Conservation (phyloP, 371 early-diverging fungal genomes). For the Rhizomucor pusillus region DNA sequence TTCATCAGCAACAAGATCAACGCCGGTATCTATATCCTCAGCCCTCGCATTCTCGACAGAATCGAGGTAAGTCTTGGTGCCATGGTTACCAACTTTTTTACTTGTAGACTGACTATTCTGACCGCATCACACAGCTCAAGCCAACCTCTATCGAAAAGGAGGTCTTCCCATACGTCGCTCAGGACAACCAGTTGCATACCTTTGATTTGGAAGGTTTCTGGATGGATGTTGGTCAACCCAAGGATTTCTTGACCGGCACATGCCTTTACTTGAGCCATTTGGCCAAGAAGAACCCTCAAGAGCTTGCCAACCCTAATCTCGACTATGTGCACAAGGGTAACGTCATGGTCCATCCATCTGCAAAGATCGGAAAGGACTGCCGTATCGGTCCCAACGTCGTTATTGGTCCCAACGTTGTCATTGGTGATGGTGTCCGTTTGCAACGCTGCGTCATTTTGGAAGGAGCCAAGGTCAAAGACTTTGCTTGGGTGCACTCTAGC, state of each 20-base stretch:
- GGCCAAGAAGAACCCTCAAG: constrained; percentile 70
- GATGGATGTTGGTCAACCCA: constrained; percentile 99
- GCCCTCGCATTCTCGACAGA: constrained; percentile 86
- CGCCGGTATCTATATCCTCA: constrained; percentile 99
- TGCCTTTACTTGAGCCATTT: constrained; percentile 89
- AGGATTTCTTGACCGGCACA: constrained; percentile 97
- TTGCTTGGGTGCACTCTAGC: constrained; percentile 88
- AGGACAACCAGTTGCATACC: constrained; percentile 81
- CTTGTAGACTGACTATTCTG: background rate
- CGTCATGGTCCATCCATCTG: constrained; percentile 89
- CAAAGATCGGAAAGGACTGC: constrained; percentile 92
- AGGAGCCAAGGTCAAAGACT: constrained; percentile 84
- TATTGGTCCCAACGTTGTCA: constrained; percentile 89
- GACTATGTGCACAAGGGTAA: constrained; percentile 81
- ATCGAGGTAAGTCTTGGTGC: constrained; percentile 65
- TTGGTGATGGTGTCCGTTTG: constrained; percentile 96
- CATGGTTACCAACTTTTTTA: background rate
- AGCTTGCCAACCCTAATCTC: constrained; percentile 64
- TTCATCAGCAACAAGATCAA: constrained; percentile 98
- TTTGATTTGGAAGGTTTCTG: constrained; percentile 98
- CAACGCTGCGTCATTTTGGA: constrained; percentile 92
- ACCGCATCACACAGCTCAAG: constrained; percentile 54
- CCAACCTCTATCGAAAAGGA: constrained; percentile 99
- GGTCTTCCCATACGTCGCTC: constrained; percentile 95
- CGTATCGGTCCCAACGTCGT: constrained; percentile 96